Base-by-base conservation (phyloP, 169 alveolate species). In the Perkinsus olseni region DNA sequence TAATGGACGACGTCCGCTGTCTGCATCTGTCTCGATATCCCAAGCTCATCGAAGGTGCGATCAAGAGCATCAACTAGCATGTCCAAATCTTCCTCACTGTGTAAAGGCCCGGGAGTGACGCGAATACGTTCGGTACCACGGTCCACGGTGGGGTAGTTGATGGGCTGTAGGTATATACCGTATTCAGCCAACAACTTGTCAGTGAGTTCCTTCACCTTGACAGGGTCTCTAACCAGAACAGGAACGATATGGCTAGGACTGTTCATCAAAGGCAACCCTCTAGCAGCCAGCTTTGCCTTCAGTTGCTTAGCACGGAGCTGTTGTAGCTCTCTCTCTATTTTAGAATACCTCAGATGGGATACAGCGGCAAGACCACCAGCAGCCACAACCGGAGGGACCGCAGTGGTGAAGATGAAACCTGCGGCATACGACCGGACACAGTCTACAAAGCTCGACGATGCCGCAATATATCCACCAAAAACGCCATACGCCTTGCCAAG, bases 391-490 rank as follows among this genome's bases (percentile, higher is more conserved):
- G 98, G 98, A 37, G 98, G 97, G 92, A 97, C 92, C 0, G 98
- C 96, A n/a, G 98, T 96, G 40, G 98, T 96, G 94, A 97, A 97
- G 82, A 97, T 97, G 94, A 97, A 97, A 92, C 96, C 96, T 38
- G 97, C 95, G 24, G 98, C 97, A 92, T 96, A 96, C 92, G 97
- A 95, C 82, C 98, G 95, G 91, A 97, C 96, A 91, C 97, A 96
- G 93, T 97, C 98, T 8, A 96, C 92, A 10, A 94, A 74, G 38
- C 92, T 50, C 17, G 95, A 31, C 36, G 92, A 92, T 10, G 96
- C 99, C 50, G 98, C 97, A n/a, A 97, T 94, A 94, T 97, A 97
- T 0, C 99, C 99, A 36, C 99, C 99, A 94, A 95, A 97, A 36
- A 97, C 97, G 34, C 99, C 99, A 74, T 96, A 93, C 20, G 98